These are phyloP conservation scores for Tillandsia leiboldiana DNA, from an alignment of 176 grass and related monocot genomes.

Conservation along the genomic window DNA sequence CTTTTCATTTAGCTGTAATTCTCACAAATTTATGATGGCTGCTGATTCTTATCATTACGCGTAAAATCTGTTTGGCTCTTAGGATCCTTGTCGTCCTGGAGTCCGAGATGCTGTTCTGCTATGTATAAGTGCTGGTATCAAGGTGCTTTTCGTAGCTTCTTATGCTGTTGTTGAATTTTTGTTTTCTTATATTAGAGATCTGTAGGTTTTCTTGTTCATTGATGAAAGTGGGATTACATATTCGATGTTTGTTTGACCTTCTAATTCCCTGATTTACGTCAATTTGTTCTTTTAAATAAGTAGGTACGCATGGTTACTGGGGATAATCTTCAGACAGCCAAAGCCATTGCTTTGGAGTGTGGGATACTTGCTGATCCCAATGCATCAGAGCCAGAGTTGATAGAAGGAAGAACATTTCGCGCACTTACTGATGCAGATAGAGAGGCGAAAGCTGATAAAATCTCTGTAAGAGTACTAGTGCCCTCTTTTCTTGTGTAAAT, in stretches of 20 bases:
- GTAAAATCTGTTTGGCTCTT: not conserved
- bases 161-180: not conserved
- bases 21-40: not conserved
- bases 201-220: not conserved
- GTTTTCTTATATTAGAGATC: not conserved
- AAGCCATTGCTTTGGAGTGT: constrained; percentile 90
- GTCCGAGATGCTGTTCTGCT: constrained; percentile 64
- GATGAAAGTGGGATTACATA: not conserved
- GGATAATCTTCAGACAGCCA: constrained; percentile 89
- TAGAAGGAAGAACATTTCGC: constrained; percentile 74
- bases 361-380: constrained; percentile 80
- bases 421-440: constrained; percentile 46
- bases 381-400: constrained; percentile 49
- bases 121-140: constrained; percentile 59
- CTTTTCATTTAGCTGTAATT: not conserved
- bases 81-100: constrained; percentile 96
- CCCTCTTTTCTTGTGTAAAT: not conserved
- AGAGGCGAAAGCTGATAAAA: constrained; percentile 57
- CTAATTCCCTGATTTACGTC: not conserved
- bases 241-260: not conserved
- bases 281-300: not conserved
- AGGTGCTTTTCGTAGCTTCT: constrained; percentile 34
- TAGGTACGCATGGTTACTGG: constrained; percentile 97
- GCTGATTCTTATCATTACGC: not conserved
- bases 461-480: constrained; percentile 32